Base-by-base conservation (phyloP, 2,329 filamentous ascomycete genomes). In the Lachnellula willkommii region DNA sequence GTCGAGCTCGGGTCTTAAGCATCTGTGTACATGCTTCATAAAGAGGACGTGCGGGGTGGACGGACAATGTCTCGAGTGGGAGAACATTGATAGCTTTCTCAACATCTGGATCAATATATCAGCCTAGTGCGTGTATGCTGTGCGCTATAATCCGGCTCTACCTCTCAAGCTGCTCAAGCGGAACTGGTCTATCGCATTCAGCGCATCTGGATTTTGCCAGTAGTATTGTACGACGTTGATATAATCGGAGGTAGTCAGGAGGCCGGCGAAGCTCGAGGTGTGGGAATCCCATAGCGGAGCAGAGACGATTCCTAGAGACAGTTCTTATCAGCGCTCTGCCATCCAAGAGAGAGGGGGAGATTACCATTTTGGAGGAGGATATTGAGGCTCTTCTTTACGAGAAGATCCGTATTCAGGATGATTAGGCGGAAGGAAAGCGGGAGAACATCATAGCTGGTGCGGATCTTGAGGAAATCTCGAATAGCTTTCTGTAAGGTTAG, bases 191-290 rank as follows among this genome's bases (percentile, higher is more conserved):
- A 99, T 89, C 69, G 93, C 86, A 63, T 86, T 84, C 59, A 97
- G 82, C 56, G 92, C 88, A 63, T 95, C 90, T 2, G 93, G 94
- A 66, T 94, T 95, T 73, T 97, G 92, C 79, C 91, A 96, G 77
- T 99, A 97, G 74, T 99, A 99, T 72, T 97, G 93, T 42, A 99
- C 95, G 55, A 99, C 88, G 69, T 99, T 99, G 75, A 99, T 95
- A 72, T 94, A 99, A 74, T 99, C 94, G 59, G 91, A 95, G 60
- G 91, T 94, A 28, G 94, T 99, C 63, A 99, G 80, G 49, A 99
- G 82, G 40, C 94, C 94, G 42, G 93, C 94, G 73, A 97, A 99
- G 37, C 88, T 90, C 26, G 92, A 95, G 4, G 87, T 89, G 63
- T 89, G 87, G 26, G 93, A 96, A 73, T 99, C 92, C 94, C 94